These are phyloP conservation scores for Nidularia pulvinata DNA, from an alignment of 768 basidiomycete species.

Conservation along the genomic window DNA sequence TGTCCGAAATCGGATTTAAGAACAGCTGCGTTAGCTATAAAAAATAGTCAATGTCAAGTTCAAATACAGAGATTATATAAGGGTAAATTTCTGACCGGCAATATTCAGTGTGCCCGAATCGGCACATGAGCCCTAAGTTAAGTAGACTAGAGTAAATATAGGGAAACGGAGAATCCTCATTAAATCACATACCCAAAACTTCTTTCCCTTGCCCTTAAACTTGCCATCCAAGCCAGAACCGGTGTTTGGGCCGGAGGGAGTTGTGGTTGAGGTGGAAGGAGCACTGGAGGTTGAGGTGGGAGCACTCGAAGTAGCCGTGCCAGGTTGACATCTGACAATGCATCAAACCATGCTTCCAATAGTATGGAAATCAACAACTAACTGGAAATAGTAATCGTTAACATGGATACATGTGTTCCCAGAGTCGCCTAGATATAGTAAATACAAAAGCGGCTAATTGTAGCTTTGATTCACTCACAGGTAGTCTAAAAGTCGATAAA, in stretches of 20 bases:
- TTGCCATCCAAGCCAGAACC: constrained; percentile 7
- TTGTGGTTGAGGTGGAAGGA: no score
- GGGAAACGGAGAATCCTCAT: not conserved
- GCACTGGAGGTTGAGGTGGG: constrained; percentile 6
- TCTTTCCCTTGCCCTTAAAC: constrained; percentile 21
- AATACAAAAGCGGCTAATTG: not conserved
- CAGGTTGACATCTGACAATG: constrained; percentile 22
- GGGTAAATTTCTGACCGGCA: constrained; percentile 16
- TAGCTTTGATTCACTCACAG: constrained; percentile 7
- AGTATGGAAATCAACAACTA: not conserved
- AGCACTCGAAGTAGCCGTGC: constrained; percentile 8
- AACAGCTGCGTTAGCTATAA: constrained; percentile 24
- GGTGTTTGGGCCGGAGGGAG: no score
- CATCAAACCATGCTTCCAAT: not conserved
- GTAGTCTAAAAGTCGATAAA: constrained; percentile 6
- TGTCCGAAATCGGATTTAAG: constrained; percentile 32
- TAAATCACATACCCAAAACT: constrained; percentile 17
- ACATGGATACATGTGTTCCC: constrained; percentile 21
- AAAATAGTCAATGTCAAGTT: not conserved
- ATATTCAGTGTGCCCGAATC: constrained; percentile 25
- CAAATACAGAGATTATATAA: not conserved
- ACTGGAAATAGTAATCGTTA: constrained; percentile 27
- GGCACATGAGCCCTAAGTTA: constrained; percentile 19
- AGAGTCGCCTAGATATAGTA: constrained; percentile 17
- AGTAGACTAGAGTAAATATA: not conserved